phyloP scores from a whole-genome alignment of 805 yeast genomes.

The Ogataea haglerorum region DNA sequence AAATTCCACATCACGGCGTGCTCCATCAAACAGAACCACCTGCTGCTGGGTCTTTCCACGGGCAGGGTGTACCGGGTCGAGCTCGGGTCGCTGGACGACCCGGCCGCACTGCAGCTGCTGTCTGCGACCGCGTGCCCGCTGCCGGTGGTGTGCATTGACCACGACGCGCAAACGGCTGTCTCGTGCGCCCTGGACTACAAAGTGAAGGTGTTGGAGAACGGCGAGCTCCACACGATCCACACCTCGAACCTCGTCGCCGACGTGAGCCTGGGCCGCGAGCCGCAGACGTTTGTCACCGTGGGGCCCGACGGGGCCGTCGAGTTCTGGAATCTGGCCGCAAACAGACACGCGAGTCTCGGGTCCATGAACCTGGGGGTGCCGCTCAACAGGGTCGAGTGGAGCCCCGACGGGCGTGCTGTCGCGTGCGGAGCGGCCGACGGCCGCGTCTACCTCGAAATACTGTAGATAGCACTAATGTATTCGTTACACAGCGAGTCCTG shows the following conservation, averaged over 20 bases:
- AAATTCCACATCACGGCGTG: slow-evolving; percentile 18
- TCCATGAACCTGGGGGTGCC: slow-evolving; percentile 26
- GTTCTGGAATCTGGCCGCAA: slow-evolving; percentile 37
- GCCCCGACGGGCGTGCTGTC: slow-evolving; percentile 5
- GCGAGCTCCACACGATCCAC: slow-evolving; percentile 3
- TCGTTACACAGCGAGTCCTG: slow-evolving; percentile 4
- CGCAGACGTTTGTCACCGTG: slow-evolving; percentile 15
- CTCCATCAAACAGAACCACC: slow-evolving; percentile 18
- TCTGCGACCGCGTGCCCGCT: slow-evolving; percentile 3
- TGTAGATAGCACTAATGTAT: slow-evolving; percentile 1
- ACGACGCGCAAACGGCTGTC: slow-evolving; percentile 4
- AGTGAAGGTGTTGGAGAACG: slow-evolving; percentile 3
- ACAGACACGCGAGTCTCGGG: slow-evolving; percentile 20
- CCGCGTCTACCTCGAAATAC: slow-evolving; percentile 4
- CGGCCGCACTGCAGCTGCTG: slow-evolving; percentile 7
- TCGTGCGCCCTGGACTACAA: slow-evolving; percentile 15
- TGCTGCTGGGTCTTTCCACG: slow-evolving; percentile 23
- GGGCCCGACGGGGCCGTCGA: slow-evolving; percentile 16
- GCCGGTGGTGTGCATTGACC: slow-evolving; percentile 23
- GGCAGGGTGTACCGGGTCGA: slow-evolving; percentile 20
- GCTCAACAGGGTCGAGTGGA: slow-evolving; percentile 18
- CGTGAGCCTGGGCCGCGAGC: slow-evolving; percentile 8
- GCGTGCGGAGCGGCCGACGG: slow-evolving; percentile 28
- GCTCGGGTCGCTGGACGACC: slow-evolving; percentile 12
- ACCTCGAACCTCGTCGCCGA: slow-evolving; percentile 11